phyloP scores from a whole-genome alignment of 371 early-diverging fungal species.

The Rhizopus arrhizus region DNA sequence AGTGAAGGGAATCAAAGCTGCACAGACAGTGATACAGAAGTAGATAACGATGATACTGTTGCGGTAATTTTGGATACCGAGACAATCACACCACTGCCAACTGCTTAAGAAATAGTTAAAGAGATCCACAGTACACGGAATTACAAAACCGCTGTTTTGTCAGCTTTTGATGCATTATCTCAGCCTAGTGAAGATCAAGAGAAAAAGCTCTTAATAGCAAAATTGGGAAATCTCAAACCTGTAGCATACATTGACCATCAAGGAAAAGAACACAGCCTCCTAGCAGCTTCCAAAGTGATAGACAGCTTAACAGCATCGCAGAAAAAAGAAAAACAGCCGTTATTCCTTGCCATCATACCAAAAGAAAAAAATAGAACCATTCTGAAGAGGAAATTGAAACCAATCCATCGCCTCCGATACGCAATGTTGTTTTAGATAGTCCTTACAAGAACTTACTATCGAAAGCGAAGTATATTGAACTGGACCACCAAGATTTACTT shows the following conservation, averaged over 20 bases:
- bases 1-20: constrained; percentile 14
- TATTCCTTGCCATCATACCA: constrained; percentile 9
- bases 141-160: constrained; percentile 13
- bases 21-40: constrained; percentile 15
- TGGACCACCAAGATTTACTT: constrained; percentile 11
- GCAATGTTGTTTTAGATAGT: constrained; percentile 13
- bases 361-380: constrained; percentile 4
- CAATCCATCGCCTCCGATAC: constrained; percentile 10
- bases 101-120: constrained; percentile 10
- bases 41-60: constrained; percentile 11
- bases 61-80: constrained; percentile 15
- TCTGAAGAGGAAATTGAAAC: constrained; percentile 4
- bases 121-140: constrained; percentile 11
- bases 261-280: constrained; percentile 15
- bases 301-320: constrained; percentile 8
- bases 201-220: constrained; percentile 16
- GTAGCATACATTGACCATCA: constrained; percentile 13
- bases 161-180: constrained; percentile 15
- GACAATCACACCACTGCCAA: constrained; percentile 8
- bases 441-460: constrained; percentile 11
- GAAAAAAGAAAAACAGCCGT: constrained; percentile 11
- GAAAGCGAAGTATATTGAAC: constrained; percentile 11
- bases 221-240: constrained; percentile 14
- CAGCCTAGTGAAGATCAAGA: constrained; percentile 14
- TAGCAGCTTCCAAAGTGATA: constrained; percentile 12